Evolutionary conservation across 352 stramenopile species (phyloP).

Genomic region (Phytophthora pini): DNA sequence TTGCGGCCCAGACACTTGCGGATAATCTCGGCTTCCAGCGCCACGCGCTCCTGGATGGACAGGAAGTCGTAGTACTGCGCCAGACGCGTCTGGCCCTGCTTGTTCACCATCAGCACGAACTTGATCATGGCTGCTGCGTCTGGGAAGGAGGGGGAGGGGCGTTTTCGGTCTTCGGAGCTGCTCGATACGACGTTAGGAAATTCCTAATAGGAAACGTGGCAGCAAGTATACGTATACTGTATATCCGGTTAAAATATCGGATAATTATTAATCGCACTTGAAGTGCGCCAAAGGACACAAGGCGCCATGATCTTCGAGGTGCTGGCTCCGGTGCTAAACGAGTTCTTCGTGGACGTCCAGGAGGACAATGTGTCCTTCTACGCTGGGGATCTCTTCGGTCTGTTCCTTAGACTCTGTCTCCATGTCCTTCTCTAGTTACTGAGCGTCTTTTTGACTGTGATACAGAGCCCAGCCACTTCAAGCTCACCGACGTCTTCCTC

Average conservation of each 20-base stretch:
- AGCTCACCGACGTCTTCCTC: constrained; percentile 66
- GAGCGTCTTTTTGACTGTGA: constrained; percentile 1
- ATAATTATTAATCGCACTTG: constrained; percentile 2
- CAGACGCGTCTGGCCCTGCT: constrained; percentile 99
- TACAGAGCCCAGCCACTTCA: constrained; percentile 71
- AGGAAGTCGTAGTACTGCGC: constrained; percentile 99
- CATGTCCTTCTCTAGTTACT: background rate
- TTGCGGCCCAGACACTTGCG: constrained; percentile 98
- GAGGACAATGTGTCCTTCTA: constrained; percentile 70
- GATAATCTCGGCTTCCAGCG: constrained; percentile 99
- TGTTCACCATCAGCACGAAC: constrained; percentile 98
- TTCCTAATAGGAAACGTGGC: constrained; percentile 4
- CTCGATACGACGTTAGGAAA: constrained; percentile 16
- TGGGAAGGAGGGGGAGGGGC: background rate
- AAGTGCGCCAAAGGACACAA: constrained; percentile 19
- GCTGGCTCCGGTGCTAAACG: constrained; percentile 58
- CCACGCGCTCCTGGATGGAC: constrained; percentile 97
- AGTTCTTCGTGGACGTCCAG: constrained; percentile 72
- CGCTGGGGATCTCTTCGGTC: constrained; percentile 78
- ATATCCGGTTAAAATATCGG: background rate
- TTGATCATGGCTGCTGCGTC: constrained; percentile 86
- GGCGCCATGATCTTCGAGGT: constrained; percentile 58
- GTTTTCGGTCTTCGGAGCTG: constrained; percentile 9
- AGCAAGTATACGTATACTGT: background rate
- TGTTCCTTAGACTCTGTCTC: background rate